Conservation (phyloP, 1,284 basidiomycete genomes). For the Paramarasmius palmivorus region DNA sequence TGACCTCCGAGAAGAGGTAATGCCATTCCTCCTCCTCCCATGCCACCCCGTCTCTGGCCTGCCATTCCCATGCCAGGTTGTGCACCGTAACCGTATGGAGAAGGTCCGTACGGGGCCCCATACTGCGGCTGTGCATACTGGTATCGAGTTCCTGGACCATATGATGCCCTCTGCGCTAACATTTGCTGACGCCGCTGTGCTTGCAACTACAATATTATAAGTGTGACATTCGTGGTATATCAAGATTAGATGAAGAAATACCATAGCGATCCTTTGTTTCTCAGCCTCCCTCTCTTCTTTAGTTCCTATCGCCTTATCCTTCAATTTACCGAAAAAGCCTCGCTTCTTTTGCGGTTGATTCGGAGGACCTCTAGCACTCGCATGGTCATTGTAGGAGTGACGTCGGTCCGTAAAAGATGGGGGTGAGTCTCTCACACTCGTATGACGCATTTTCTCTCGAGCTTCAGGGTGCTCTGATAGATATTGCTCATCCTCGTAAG, state of each 20-base stretch:
- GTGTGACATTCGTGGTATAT: slow-evolving; percentile 1
- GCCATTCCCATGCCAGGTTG: slow-evolving; percentile 24
- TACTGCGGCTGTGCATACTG: slow-evolving; percentile 9
- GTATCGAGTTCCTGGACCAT: not conserved
- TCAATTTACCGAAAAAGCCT: slow-evolving; percentile 58
- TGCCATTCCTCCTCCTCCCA: slow-evolving; percentile 36
- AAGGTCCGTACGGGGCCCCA: slow-evolving; percentile 10
- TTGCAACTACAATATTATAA: slow-evolving; percentile 19
- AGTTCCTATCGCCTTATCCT: slow-evolving; percentile 62
- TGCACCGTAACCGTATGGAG: slow-evolving; percentile 21
- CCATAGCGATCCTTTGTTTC: slow-evolving; percentile 35
- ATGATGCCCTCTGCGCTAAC: slow-evolving; percentile 12
- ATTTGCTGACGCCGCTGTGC: slow-evolving; percentile 32
- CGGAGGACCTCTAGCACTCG: slow-evolving; percentile 6
- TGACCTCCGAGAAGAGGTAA: slow-evolving; percentile 51
- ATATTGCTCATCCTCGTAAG: slow-evolving; percentile 67
- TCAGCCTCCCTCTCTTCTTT: slow-evolving; percentile 62
- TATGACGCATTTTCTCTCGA: slow-evolving; percentile 34
- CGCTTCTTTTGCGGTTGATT: slow-evolving; percentile 33
- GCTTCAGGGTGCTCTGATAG: slow-evolving; percentile 55
- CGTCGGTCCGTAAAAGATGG: slow-evolving; percentile 16
- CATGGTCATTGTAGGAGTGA: slow-evolving; percentile 27
- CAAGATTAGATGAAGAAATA: slow-evolving; percentile 22
- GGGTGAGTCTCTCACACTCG: slow-evolving; percentile 22
- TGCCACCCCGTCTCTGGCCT: not conserved